Evolutionary conservation across 352 stramenopile species (phyloP).

Genomic region (Globisporangium radiosum): DNA sequence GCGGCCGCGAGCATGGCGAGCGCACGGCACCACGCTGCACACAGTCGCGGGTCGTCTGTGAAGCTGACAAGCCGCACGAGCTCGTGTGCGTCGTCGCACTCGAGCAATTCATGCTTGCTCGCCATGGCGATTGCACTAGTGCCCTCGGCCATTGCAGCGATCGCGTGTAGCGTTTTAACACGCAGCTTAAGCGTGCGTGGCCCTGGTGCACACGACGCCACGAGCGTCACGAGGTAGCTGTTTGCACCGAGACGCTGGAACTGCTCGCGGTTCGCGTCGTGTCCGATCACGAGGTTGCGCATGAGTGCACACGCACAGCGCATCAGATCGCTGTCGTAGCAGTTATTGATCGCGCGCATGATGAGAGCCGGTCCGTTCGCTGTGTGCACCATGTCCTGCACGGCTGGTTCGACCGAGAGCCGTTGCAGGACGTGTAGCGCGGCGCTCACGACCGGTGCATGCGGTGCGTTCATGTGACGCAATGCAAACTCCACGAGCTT

Average conservation of each 20-base stretch:
- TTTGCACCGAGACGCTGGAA: slow-evolving; percentile 47
- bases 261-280: slow-evolving; percentile 43
- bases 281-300: slow-evolving; percentile 34
- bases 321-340: slow-evolving; percentile 16
- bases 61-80: slow-evolving; percentile 25
- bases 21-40: slow-evolving; percentile 37
- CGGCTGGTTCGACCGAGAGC: slow-evolving; percentile 28
- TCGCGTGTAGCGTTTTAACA: slow-evolving; percentile 41
- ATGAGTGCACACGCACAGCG: slow-evolving; percentile 36
- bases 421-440: slow-evolving; percentile 56
- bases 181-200: slow-evolving; percentile 22
- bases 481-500: slow-evolving; percentile 51
- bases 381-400: slow-evolving; percentile 32
- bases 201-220: slow-evolving; percentile 6
- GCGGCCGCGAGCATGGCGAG: slow-evolving; percentile 32
- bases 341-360: slow-evolving; percentile 38
- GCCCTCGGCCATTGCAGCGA: slow-evolving; percentile 42
- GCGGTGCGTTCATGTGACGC: slow-evolving; percentile 28
- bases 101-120: slow-evolving; percentile 54
- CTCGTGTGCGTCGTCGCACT: slow-evolving; percentile 35
- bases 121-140: slow-evolving; percentile 18
- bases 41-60: slow-evolving; percentile 23
- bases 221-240: slow-evolving; percentile 24
- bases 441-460: slow-evolving; percentile 22
- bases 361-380: slow-evolving; percentile 28